phyloP scores from a whole-genome alignment of 2,329 filamentous ascomycete species.

The Cryoendolithus antarcticus region DNA sequence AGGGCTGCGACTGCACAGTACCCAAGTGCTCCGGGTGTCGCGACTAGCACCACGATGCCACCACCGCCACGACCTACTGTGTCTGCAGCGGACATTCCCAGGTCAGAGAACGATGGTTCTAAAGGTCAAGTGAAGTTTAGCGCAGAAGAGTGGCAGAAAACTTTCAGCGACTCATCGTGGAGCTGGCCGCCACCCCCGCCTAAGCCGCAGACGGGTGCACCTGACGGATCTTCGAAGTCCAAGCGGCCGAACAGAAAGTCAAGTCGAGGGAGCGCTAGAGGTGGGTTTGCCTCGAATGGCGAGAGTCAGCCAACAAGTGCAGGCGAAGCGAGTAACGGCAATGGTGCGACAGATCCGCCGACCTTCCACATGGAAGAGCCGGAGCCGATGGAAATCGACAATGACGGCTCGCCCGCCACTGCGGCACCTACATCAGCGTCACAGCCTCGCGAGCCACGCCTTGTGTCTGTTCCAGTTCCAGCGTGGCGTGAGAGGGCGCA shows the following conservation, averaged over 20 bases:
- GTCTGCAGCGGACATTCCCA: conserved; percentile 8
- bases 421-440: conserved; percentile 7
- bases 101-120: conserved; percentile 3
- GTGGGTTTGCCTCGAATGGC: too few relatives aligned
- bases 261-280: too few relatives aligned
- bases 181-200: conserved; percentile 16
- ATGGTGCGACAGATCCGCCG: too few relatives aligned
- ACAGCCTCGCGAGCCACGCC: conserved; percentile 16
- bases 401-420: conserved; percentile 16
- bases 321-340: too few relatives aligned
- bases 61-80: conserved; percentile 7
- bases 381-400: conserved; percentile 39
- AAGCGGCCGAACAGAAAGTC: too few relatives aligned
- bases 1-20: too few relatives aligned
- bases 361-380: conserved; percentile 1
- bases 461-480: conserved; percentile 21
- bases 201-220: conserved; percentile 3
- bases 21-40: background rate
- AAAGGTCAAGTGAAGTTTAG: conserved; percentile 24
- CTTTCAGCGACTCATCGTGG: conserved; percentile 33
- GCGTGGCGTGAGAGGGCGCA: conserved; percentile 18
- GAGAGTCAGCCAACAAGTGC: too few relatives aligned
- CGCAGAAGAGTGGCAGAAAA: conserved; percentile 30
- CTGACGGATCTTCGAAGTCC: too few relatives aligned
- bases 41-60: conserved; percentile 1